Percentiles rank a stretch among this genome's conserved stretches.
Conservation (phyloP, 768 basidiomycete genomes). For the Erythrobasidium yunnanense region DNA sequence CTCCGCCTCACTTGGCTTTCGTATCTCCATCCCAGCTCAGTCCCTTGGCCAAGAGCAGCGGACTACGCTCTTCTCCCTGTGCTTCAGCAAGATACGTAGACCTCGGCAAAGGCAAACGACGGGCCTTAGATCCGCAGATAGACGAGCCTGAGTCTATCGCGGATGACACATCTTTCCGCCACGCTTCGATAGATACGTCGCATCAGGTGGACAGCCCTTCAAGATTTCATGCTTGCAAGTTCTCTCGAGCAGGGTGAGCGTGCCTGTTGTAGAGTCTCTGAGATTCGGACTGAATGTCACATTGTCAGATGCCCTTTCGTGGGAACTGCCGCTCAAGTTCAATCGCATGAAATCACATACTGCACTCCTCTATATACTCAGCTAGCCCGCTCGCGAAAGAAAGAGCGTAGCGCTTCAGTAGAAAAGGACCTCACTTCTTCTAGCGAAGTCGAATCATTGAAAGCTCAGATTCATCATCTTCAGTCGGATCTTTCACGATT, state of each 20-base stretch:
- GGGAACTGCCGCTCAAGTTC: background rate
- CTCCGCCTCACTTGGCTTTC: too few relatives aligned
- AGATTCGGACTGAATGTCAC: background rate
- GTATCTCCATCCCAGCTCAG: too few relatives aligned
- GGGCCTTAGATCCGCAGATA: too few relatives aligned
- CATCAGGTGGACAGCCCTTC: too few relatives aligned
- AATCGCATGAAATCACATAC: constrained; percentile 5
- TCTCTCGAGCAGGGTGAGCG: background rate
- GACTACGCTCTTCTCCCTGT: too few relatives aligned
- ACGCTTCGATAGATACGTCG: too few relatives aligned
- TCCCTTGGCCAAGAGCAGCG: too few relatives aligned
- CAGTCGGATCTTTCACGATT: constrained; percentile 4
- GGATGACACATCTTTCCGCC: too few relatives aligned
- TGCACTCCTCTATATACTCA: constrained; percentile 21
- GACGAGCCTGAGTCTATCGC: too few relatives aligned
- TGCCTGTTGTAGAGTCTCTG: background rate
- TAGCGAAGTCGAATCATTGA: background rate
- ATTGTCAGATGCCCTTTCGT: constrained; percentile 16
- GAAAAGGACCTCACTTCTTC: background rate
- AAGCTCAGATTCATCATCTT: background rate
- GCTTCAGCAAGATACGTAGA: too few relatives aligned
- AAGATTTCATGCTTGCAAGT: background rate
- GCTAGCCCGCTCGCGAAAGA: background rate
- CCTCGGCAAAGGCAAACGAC: too few relatives aligned
- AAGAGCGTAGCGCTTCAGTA: background rate